Evolutionary conservation across 2,329 filamentous ascomycete species (phyloP).

Genomic region (Onygenales sp.): DNA sequence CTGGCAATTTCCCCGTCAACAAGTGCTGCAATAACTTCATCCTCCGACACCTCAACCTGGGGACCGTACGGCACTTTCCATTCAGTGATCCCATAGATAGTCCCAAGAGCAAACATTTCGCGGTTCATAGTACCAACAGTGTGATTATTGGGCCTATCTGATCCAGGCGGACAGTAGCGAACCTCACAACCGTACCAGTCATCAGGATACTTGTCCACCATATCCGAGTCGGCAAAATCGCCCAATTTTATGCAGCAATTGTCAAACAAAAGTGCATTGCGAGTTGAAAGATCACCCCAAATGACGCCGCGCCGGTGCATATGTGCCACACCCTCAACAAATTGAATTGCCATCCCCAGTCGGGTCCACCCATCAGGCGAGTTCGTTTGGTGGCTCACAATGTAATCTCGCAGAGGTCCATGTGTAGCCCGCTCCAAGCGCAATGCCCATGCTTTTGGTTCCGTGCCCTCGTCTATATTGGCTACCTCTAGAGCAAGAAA

Average conservation of each 20-base stretch:
- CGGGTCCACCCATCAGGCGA: neutral
- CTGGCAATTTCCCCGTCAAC: constrained; percentile 3
- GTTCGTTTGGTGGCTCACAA: constrained; percentile 1
- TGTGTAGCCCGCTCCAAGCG: constrained; percentile 6
- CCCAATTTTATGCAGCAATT: constrained; percentile 5
- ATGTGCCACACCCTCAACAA: constrained; percentile 4
- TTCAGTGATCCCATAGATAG: constrained; percentile 5
- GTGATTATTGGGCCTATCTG: constrained; percentile 1
- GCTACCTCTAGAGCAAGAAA: constrained; percentile 4
- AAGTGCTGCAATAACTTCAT: constrained; percentile 3
- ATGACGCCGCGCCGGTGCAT: constrained; percentile 1
- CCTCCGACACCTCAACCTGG: constrained; percentile 1
- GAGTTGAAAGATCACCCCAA: constrained; percentile 6
- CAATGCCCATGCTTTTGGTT: constrained; percentile 6
- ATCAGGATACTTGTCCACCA: constrained; percentile 2
- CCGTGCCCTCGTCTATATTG: neutral
- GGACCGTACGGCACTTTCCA: constrained; percentile 5
- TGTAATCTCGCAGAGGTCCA: constrained; percentile 2
- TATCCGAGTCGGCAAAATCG: constrained; percentile 4
- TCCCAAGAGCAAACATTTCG: constrained; percentile 8
- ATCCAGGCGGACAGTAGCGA: constrained; percentile 8
- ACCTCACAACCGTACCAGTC: constrained; percentile 7
- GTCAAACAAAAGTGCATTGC: constrained; percentile 6
- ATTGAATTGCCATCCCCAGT: constrained; percentile 4
- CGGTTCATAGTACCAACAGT: constrained; percentile 6